A percentile compares a stretch with the other conserved stretches of the same genome.
These are phyloP conservation scores for Flaveria bidentis DNA, from an alignment of 129 eudicot genomes.

Conservation along the genomic window DNA sequence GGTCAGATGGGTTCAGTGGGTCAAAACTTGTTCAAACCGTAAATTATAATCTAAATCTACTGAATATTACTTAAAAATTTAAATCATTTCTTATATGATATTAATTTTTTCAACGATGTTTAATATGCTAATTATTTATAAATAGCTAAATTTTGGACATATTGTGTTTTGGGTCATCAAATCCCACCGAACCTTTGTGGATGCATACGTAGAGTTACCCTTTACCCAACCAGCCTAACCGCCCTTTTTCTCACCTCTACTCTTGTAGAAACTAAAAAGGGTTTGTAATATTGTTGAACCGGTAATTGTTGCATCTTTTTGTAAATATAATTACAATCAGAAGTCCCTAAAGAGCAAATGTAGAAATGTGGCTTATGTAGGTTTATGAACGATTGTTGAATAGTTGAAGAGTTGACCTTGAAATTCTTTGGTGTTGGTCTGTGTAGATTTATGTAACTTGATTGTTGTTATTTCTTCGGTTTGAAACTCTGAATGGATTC, in stretches of 20 bases:
- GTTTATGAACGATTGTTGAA: not conserved
- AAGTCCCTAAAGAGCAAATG: not conserved
- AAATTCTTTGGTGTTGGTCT: not conserved
- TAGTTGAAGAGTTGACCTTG: not conserved
- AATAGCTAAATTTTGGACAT: not conserved
- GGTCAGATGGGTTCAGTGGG: not conserved
- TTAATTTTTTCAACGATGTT: too few species aligned
- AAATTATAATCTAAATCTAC: not conserved
- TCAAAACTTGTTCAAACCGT: not conserved
- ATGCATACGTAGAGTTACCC: not conserved
- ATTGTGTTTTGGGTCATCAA: conserved; percentile 6
- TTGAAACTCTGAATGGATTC: not conserved
- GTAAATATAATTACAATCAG: not conserved
- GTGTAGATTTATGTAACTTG: not conserved
- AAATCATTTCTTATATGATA: not conserved
- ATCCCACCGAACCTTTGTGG: not conserved
- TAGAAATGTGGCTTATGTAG: not conserved
- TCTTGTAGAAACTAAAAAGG: not conserved
- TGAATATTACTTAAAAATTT: not conserved
- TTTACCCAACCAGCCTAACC: not conserved
- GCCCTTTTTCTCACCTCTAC: not conserved
- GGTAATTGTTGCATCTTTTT: not conserved
- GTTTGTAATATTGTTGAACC: not conserved
- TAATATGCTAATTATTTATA: not conserved
- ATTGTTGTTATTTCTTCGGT: not conserved